Conservation (phyloP, 2,329 filamentous ascomycete genomes). For the Monilinia polystroma region DNA sequence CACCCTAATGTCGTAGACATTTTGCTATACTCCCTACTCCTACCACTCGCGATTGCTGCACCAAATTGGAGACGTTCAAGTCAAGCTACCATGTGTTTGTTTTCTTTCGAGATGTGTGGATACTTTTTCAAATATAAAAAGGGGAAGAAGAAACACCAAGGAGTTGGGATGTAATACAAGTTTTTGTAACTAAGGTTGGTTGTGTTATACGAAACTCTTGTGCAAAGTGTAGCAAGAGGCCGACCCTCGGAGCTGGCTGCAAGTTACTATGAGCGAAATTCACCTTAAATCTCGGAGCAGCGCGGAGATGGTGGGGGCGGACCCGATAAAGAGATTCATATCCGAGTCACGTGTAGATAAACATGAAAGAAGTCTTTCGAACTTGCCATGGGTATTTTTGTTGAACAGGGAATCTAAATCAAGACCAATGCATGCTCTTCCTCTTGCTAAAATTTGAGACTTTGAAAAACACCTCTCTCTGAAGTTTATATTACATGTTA, state of each 20-base stretch:
- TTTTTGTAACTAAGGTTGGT: slow-evolving; percentile 1
- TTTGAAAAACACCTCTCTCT: neutral
- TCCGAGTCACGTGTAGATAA: slow-evolving; percentile 18
- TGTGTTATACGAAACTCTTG: slow-evolving; percentile 13
- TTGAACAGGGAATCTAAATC: neutral
- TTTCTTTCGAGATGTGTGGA: neutral
- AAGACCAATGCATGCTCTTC: neutral
- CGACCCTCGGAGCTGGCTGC: slow-evolving; percentile 17
- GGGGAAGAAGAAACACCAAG: neutral
- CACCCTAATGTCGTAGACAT: slow-evolving; percentile 58
- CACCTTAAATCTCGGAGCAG: neutral
- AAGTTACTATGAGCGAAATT: neutral
- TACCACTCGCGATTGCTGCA: slow-evolving; percentile 26
- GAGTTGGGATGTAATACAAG: neutral
- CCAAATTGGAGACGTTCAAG: slow-evolving; percentile 25
- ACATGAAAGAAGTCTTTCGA: slow-evolving; percentile 1
- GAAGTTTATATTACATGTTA: neutral
- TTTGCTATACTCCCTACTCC: slow-evolving; percentile 30
- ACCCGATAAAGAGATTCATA: slow-evolving; percentile 8
- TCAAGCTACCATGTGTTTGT: neutral
- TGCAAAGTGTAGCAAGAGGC: neutral
- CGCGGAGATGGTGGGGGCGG: slow-evolving; percentile 16
- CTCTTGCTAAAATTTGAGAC: neutral
- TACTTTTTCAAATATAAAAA: neutral
- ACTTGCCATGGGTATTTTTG: neutral